Base-by-base conservation (phyloP, 192 early-diverging fungal genomes). In the Backusella macrospora region DNA sequence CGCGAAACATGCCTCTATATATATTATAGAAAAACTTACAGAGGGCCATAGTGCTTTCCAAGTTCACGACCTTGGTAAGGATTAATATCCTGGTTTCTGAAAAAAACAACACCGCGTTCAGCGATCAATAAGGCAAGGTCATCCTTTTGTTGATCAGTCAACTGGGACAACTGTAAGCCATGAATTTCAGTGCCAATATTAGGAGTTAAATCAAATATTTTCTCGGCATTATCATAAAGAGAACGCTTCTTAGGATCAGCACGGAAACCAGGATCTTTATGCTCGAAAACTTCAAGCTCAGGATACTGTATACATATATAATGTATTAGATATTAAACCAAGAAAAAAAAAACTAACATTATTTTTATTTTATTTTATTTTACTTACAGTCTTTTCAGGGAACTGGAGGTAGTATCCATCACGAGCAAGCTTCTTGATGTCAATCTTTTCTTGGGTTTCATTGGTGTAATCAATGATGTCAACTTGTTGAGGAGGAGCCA, bases 61-160 rank as follows among this genome's bases (percentile, higher is more conserved):
- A 92, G 73, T 34, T 84, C 86, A 48, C 83, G 73, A 65, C 85
- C 85, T 76, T 88, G 84, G 47, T 90, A 83, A 39, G 79, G 71
- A 39, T 81, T 83, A n/a, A 90, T 68, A 55, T 90, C 87, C 76
- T 93, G 91, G 62, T 92, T 81, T 13, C 91, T 78, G 73, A 93
- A 89, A 67, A 90, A 90, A 5, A 92, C 90, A 8, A 92, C 90
- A 15, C 87, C 88, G 42, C 91, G 83, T 65, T 92, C 84, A n/a
- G 90, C 78, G 42, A 90, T 83, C 15, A 91, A 74, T 12, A 87
- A 78, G 1, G 88, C 91, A 16, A 92, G 79, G 55, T 91, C 89
- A 21, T 88, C 81, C 55, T 86, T 68, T 64, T 91, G 89, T 70
- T 90, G 83, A 5, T 87, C 86, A 9, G 84, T 84, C 71, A 92